These are phyloP conservation scores for Suhomyces atakaporum DNA, from an alignment of 1,139 yeast genomes.

Conservation along the genomic window DNA sequence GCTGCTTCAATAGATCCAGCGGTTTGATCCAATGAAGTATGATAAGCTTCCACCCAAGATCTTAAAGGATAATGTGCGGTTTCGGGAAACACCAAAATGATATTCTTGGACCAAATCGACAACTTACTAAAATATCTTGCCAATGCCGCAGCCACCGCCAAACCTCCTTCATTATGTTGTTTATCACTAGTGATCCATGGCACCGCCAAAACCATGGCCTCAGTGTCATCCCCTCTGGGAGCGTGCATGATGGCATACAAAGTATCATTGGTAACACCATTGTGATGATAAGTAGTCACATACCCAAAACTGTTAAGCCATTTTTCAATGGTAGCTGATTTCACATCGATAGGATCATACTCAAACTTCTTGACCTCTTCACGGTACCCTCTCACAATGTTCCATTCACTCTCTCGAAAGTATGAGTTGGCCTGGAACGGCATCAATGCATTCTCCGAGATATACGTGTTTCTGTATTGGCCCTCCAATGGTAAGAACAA, in stretches of 20 bases:
- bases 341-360: constrained; percentile 30
- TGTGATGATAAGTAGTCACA: constrained; percentile 54
- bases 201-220: constrained; percentile 86
- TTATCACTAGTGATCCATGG: constrained; percentile 74
- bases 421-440: constrained; percentile 94
- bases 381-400: constrained; percentile 82
- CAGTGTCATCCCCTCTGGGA: constrained; percentile 95
- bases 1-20: constrained; percentile 98
- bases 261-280: constrained; percentile 41
- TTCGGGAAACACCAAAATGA: constrained; percentile 80
- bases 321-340: constrained; percentile 48
- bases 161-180: constrained; percentile 75
- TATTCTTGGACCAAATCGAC: constrained; percentile 95
- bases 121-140: constrained; percentile 79
- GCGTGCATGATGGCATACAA: constrained; percentile 87
- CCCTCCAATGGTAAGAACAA: constrained; percentile 77
- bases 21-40: constrained; percentile 77
- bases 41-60: constrained; percentile 94
- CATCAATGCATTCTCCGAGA: constrained; percentile 94
- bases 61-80: constrained; percentile 71
- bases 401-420: constrained; percentile 95
- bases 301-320: constrained; percentile 79
- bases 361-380: constrained; percentile 51
- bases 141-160: constrained; percentile 69
- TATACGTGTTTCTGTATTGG: constrained; percentile 77